These are phyloP conservation scores for Rehmannia glutinosa DNA, from an alignment of 257 asterid species.

Conservation along the genomic window DNA sequence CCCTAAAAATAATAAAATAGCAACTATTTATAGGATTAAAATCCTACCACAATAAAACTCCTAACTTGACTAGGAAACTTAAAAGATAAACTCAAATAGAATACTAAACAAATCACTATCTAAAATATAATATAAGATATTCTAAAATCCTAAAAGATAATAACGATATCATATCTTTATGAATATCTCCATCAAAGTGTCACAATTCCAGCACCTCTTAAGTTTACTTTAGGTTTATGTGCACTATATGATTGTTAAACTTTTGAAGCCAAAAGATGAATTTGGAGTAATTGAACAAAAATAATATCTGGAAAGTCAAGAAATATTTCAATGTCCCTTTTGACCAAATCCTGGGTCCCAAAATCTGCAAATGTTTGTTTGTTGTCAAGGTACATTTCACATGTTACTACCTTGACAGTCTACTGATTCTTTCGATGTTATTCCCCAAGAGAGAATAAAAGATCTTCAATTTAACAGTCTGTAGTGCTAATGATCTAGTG, in stretches of 20 bases:
- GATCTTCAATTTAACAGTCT: too few relatives aligned
- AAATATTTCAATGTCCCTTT: not conserved
- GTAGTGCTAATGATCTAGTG: not conserved
- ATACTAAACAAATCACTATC: too few relatives aligned
- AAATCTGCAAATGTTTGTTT: not conserved
- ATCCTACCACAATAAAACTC: too few relatives aligned
- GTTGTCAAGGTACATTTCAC: not conserved
- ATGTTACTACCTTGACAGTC: not conserved
- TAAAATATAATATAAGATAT: too few relatives aligned
- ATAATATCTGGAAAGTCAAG: not conserved
- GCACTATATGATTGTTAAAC: not conserved
- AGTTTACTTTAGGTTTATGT: not conserved
- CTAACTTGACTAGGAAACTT: too few relatives aligned
- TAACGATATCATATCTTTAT: too few relatives aligned
- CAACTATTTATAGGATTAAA: too few relatives aligned
- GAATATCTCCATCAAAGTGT: not conserved
- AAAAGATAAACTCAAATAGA: too few relatives aligned
- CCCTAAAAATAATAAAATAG: too few relatives aligned
- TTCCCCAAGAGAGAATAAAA: too few relatives aligned
- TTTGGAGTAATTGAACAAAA: not conserved
- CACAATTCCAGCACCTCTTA: not conserved
- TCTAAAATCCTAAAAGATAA: too few relatives aligned
- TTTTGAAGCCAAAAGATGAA: not conserved
- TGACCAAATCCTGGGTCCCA: not conserved
- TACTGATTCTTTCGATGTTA: not conserved